Evolutionary conservation across 495 filamentous ascomycete genomes (phyloP).

Genomic region (Cryomyces minteri): DNA sequence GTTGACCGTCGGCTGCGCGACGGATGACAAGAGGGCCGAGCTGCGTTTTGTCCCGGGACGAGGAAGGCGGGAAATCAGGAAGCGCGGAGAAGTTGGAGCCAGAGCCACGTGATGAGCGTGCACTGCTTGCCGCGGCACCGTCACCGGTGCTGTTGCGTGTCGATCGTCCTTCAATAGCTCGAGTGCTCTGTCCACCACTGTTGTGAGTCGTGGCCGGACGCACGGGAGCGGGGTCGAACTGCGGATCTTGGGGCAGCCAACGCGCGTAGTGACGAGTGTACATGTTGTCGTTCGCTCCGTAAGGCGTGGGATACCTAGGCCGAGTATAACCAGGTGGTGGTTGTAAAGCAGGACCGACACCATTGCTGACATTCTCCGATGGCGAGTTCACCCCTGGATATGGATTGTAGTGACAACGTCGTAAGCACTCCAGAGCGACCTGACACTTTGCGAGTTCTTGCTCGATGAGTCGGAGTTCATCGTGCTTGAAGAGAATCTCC

Average conservation of each 20-base stretch:
- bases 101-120: conserved; percentile 23
- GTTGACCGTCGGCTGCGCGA: conserved; percentile 37
- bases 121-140: conserved; percentile 8
- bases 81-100: conserved; percentile 51
- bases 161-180: not conserved
- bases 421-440: conserved; percentile 83
- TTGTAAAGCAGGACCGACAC: conserved; percentile 47
- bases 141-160: conserved; percentile 11
- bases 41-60: conserved; percentile 43
- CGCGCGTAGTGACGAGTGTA: conserved; percentile 86
- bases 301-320: conserved; percentile 56
- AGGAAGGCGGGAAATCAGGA: conserved; percentile 40
- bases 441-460: conserved; percentile 95
- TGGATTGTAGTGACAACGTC: conserved; percentile 77
- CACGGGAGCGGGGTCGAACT: conserved; percentile 42
- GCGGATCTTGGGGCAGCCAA: conserved; percentile 80
- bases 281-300: conserved; percentile 77
- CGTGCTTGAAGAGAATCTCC: conserved; percentile 85
- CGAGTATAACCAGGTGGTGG: conserved; percentile 36
- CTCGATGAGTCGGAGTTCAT: conserved; percentile 83
- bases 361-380: conserved; percentile 47
- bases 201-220: not conserved
- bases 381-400: conserved; percentile 49
- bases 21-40: conserved; percentile 39
- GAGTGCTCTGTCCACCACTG: not conserved